phyloP scores from a whole-genome alignment of 75 land plant species.

The Cryptomeria japonica region DNA sequence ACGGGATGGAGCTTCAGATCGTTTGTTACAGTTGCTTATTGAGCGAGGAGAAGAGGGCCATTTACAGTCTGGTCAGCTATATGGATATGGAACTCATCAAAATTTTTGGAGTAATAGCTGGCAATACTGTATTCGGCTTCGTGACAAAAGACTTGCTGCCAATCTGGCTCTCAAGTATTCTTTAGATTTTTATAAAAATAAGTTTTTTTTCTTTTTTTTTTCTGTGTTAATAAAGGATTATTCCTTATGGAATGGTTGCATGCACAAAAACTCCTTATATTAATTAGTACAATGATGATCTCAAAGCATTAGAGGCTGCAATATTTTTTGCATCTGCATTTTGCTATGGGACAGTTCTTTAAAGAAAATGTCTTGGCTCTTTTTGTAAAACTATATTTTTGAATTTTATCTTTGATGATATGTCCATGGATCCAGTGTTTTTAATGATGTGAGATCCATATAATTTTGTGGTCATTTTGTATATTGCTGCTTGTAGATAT shows the following conservation, averaged over 20 bases:
- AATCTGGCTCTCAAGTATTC: conserved; percentile 90
- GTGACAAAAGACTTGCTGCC: conserved; percentile 88
- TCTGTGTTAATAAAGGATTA: neutral
- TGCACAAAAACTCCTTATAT: neutral
- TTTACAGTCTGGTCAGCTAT: conserved; percentile 43
- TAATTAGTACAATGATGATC: neutral
- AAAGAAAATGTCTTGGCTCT: neutral
- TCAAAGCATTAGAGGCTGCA: neutral
- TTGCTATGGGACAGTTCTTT: neutral
- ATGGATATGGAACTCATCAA: conserved; percentile 36
- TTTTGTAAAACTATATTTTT: neutral
- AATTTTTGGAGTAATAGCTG: conserved; percentile 73
- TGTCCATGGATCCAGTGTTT: neutral
- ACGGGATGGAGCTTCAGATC: conserved; percentile 90
- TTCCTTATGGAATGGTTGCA: neutral
- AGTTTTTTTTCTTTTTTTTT: neutral
- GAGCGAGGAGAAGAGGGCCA: conserved; percentile 50
- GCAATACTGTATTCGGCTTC: conserved; percentile 90
- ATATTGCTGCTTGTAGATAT: conserved; percentile 51
- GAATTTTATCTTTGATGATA: neutral
- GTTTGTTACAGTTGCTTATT: conserved; percentile 70
- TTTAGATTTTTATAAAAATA: neutral
- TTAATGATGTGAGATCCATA: neutral
- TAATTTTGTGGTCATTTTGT: neutral
- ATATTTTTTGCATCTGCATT: neutral